These are phyloP conservation scores for Fraxinus greggii DNA, from an alignment of 305 asterid genomes.

Conservation along the genomic window DNA sequence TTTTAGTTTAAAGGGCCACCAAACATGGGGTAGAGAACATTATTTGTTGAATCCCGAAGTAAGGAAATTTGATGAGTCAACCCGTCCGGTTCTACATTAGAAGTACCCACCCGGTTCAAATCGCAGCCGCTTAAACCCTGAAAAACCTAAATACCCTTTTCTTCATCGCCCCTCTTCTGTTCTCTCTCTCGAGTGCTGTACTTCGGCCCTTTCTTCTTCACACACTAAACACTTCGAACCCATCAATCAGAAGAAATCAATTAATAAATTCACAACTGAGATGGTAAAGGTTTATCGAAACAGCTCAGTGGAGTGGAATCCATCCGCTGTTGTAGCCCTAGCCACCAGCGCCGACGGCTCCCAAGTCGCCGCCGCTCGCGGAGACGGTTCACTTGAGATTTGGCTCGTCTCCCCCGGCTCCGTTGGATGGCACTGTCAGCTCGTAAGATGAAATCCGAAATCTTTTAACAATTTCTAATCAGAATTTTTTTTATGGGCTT, in stretches of 20 bases:
- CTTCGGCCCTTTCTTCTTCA: conserved; percentile 1
- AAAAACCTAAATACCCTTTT: conserved; percentile 2
- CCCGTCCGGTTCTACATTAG: neutral
- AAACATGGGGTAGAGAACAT: too few relatives aligned
- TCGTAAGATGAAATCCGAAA: conserved; percentile 44
- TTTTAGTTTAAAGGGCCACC: too few relatives aligned
- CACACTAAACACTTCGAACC: neutral
- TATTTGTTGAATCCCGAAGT: neutral
- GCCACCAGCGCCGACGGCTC: conserved; percentile 90
- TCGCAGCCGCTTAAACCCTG: conserved; percentile 10
- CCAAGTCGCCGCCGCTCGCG: conserved; percentile 95
- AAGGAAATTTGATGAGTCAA: neutral
- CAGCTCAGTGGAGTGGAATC: conserved; percentile 78
- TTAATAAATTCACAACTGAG: neutral
- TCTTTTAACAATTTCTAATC: neutral
- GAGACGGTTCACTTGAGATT: conserved; percentile 83
- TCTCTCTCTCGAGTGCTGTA: neutral
- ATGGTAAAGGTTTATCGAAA: conserved; percentile 57
- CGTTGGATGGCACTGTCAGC: conserved; percentile 99
- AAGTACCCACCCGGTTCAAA: neutral
- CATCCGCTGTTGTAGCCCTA: conserved; percentile 80
- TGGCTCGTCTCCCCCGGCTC: conserved; percentile 99
- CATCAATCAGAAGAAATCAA: neutral
- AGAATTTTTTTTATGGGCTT: neutral
- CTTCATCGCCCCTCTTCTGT: conserved; percentile 2